Percentiles rank a stretch among this genome's conserved stretches.
phyloP scores from a whole-genome alignment of 768 basidiomycete species.

The Boletus sp. region DNA sequence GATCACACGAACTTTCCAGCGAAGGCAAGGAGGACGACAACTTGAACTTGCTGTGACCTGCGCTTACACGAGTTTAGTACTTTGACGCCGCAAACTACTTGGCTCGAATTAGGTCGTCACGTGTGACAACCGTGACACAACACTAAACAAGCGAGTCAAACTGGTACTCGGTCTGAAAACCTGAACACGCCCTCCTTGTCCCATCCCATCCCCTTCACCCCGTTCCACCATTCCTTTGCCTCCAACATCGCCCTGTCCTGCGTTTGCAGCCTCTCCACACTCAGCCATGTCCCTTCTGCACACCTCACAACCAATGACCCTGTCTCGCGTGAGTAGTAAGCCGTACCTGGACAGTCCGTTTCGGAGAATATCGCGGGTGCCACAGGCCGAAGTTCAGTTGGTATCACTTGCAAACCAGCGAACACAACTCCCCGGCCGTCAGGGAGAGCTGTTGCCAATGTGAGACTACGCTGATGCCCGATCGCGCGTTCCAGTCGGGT shows the following conservation, averaged over 20 bases:
- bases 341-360: conserved; percentile 38
- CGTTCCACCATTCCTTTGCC: conserved; percentile 80
- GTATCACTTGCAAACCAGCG: conserved; percentile 16
- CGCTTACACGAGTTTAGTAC: too few species aligned
- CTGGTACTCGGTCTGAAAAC: not conserved
- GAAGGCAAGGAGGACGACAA: conserved; percentile 1
- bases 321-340: conserved; percentile 39
- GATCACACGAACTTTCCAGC: conserved; percentile 10
- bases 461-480: conserved; percentile 28
- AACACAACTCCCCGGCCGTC: conserved; percentile 25
- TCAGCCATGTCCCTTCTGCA: conserved; percentile 47
- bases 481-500: conserved; percentile 25
- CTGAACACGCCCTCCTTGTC: conserved; percentile 17
- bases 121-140: conserved; percentile 14
- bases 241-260: conserved; percentile 52
- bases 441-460: conserved; percentile 20
- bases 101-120: conserved; percentile 17
- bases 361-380: not conserved
- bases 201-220: conserved; percentile 39
- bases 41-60: not conserved
- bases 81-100: not conserved
- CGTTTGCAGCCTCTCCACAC: conserved; percentile 56
- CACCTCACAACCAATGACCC: conserved; percentile 53
- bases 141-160: not conserved
- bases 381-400: not conserved